Base-by-base conservation (phyloP, 1,139 yeast species). In the Yamadazyma dendronema region DNA sequence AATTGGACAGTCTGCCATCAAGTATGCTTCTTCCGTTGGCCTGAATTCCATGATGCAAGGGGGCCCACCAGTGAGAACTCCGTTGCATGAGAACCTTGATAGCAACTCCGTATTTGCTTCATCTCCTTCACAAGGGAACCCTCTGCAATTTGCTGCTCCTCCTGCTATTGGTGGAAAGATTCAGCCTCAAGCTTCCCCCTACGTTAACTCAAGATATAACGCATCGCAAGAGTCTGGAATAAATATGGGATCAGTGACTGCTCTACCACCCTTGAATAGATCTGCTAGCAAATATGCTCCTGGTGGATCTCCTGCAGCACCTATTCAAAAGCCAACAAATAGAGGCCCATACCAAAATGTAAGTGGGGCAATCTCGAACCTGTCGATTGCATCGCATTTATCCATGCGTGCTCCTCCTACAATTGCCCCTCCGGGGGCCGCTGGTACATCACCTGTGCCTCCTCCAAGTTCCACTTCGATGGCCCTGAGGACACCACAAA, bases 141-240 rank as follows among this genome's bases (percentile, higher is more conserved):
- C 8, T 5, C 28, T 30, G 25, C 19, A 15, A 13, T 21, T 26
- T 7, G 24, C 35, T 7, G 19, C 34, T 9, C 34, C 37, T 4
- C 29, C 22, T 9, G 33, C 34, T 4, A 31, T 17, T 29, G n/a
- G n/a, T n/a, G n/a, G 22, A 7, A 19, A 19, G 9, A 19, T 19
- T 19, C 22, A 6, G 8, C 33, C 33, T 4, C 28, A 30, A 8
- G 33, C 32, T 11, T 29, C 35, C 10, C 32, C 35, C n/a, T 32
- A 34, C 12, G 28, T 22, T 14, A 39, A 39, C 4, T 47, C 61
- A 1, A 57, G 52, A 39, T 65, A 65, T 48, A 61, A 65, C 2
- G 60, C 64, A 17, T 48, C 55, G 33, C 29, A 26, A 17, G 29
- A 26, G 10, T 26, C 29, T 12, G 29, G 29, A 4, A 8, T 26